Percentiles rank a stretch among this genome's conserved stretches.
Evolutionary conservation across 345 rosid species (phyloP).

Genomic region (Populus euphratica): DNA sequence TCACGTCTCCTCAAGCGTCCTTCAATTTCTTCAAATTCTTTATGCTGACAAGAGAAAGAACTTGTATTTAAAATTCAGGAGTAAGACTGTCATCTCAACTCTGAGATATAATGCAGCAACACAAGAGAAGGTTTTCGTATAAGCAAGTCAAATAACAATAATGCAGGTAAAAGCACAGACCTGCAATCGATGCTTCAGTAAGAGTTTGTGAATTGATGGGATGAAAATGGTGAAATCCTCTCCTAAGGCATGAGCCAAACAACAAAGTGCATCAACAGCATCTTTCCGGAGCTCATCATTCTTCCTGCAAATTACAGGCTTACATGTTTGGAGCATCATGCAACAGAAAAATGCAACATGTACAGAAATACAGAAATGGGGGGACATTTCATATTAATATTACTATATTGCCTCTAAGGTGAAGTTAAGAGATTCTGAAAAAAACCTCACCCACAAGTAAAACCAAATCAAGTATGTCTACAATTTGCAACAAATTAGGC

Average conservation of each 20-base stretch:
- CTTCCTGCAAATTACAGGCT: constrained; percentile 47
- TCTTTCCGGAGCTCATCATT: constrained; percentile 88
- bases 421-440: neutral
- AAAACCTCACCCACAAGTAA: neutral
- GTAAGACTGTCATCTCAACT: neutral
- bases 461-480: neutral
- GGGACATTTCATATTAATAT: neutral
- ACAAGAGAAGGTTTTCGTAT: neutral
- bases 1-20: constrained; percentile 72
- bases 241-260: constrained; percentile 96
- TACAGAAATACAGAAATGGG: neutral
- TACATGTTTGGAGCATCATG: neutral
- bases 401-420: neutral
- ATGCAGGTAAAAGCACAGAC: constrained; percentile 31
- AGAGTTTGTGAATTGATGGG: constrained; percentile 85
- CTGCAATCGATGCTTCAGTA: constrained; percentile 67
- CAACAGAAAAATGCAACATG: neutral
- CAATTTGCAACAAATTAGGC: neutral
- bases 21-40: constrained; percentile 94
- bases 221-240: constrained; percentile 95
- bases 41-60: constrained; percentile 57
- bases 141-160: neutral
- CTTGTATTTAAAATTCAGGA: constrained; percentile 1
- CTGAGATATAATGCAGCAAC: neutral
- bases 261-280: constrained; percentile 95